A percentile compares a stretch with the other conserved stretches of the same genome.
Evolutionary conservation across 1,284 basidiomycete genomes (phyloP).

Genomic region (Puccinia polysora): DNA sequence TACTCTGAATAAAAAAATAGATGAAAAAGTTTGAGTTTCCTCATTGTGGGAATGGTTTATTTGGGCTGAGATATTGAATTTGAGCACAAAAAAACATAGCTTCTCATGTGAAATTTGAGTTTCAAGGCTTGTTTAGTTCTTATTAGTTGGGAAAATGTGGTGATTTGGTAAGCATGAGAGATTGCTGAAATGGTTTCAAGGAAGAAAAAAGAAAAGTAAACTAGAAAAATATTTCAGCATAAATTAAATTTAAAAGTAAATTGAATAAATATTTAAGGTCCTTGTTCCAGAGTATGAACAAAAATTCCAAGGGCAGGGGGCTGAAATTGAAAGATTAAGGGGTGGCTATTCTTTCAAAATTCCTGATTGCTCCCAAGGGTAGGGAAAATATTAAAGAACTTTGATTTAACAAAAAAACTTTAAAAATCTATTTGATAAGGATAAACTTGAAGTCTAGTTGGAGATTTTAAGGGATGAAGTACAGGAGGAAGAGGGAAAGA

Average conservation of each 20-base stretch:
- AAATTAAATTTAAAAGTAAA: no score
- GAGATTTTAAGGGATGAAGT: conserved; percentile 49
- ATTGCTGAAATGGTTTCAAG: no score
- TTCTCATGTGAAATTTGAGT: conserved; percentile 88
- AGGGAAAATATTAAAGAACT: conserved; percentile 86
- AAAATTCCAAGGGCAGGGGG: conserved; percentile 89
- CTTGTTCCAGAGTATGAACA: conserved; percentile 89
- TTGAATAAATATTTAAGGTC: conserved; percentile 74
- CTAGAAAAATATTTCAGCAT: no score
- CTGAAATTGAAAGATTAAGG: conserved; percentile 66
- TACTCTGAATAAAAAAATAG: conserved; percentile 91
- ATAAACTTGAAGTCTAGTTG: conserved; percentile 76
- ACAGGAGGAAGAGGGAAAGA: conserved; percentile 48
- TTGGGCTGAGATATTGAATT: conserved; percentile 84
- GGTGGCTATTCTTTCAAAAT: conserved; percentile 69
- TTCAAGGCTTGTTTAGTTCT: conserved; percentile 70
- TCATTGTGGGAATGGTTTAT: conserved; percentile 81
- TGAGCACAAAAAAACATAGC: conserved; percentile 88
- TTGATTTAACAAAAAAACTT: conserved; percentile 86
- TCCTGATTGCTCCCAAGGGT: conserved; percentile 83
- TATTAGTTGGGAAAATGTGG: no score
- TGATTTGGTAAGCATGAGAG: no score
- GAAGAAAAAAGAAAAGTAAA: no score
- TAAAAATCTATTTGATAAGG: conserved; percentile 83
- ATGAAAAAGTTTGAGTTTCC: conserved; percentile 81